phyloP scores from a whole-genome alignment of 495 filamentous ascomycete species.

The Apodospora peruviana region DNA sequence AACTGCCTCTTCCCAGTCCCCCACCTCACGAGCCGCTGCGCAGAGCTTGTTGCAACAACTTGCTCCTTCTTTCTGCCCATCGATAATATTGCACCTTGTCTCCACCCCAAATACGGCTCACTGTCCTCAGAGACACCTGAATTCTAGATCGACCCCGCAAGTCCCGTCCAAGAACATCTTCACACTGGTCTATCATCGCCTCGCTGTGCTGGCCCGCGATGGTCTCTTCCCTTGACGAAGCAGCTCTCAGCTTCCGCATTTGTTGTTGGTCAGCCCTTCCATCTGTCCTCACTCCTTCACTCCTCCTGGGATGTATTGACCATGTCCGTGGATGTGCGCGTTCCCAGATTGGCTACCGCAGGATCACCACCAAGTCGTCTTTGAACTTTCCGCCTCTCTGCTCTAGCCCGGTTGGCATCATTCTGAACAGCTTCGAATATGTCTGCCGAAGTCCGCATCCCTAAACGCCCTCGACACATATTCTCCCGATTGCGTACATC shows the following conservation, averaged over 20 bases:
- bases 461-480: background rate
- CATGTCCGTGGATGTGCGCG: background rate
- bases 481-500: background rate
- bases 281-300: slow-evolving; percentile 1
- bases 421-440: background rate
- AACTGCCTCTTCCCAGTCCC: background rate
- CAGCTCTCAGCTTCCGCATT: background rate
- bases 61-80: background rate
- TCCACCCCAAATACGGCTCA: background rate
- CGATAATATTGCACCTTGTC: background rate
- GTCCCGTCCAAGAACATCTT: background rate
- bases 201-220: background rate
- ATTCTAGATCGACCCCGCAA: background rate
- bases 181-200: background rate
- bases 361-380: background rate
- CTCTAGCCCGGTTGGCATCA: background rate
- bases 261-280: background rate
- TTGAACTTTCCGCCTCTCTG: background rate
- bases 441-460: slow-evolving; percentile 1
- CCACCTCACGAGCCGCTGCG: background rate
- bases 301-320: background rate
- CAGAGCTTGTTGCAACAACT: background rate
- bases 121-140: background rate
- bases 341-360: background rate
- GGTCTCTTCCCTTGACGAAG: background rate